phyloP scores from a whole-genome alignment of 768 basidiomycete species.

The Porpolomopsis calyptriformis region DNA sequence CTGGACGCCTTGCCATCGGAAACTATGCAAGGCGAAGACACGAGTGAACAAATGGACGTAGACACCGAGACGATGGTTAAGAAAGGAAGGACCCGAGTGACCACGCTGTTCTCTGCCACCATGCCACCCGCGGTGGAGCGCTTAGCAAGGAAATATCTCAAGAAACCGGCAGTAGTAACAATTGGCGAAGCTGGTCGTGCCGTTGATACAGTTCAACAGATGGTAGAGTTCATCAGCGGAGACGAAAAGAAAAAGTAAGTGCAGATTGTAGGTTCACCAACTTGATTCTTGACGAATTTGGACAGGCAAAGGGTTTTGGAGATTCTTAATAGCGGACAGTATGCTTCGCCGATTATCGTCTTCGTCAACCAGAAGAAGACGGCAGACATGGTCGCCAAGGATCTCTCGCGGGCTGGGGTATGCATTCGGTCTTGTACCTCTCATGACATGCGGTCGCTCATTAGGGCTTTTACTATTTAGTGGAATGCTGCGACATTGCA shows the following conservation, averaged over 20 bases:
- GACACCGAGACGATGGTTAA: slow-evolving; percentile 57
- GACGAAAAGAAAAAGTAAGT: slow-evolving; percentile 96
- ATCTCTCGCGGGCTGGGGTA: slow-evolving; percentile 81
- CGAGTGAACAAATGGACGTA: slow-evolving; percentile 66
- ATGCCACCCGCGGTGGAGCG: slow-evolving; percentile 98
- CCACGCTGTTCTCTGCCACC: slow-evolving; percentile 93
- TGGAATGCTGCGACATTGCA: slow-evolving; percentile 90
- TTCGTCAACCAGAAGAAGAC: slow-evolving; percentile 99
- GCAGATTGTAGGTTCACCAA: background rate
- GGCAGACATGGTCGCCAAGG: slow-evolving; percentile 95
- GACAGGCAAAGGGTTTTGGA: slow-evolving; percentile 75
- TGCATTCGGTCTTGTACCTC: slow-evolving; percentile 22
- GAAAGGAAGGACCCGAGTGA: slow-evolving; percentile 81
- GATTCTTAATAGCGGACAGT: slow-evolving; percentile 80
- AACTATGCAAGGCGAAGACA: slow-evolving; percentile 79
- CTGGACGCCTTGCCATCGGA: slow-evolving; percentile 84
- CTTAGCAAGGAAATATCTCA: slow-evolving; percentile 86
- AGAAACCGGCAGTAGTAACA: slow-evolving; percentile 87
- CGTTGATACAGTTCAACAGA: slow-evolving; percentile 95
- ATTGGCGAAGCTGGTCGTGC: slow-evolving; percentile 98
- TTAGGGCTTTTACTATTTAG: slow-evolving; percentile 26
- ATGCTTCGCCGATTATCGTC: slow-evolving; percentile 87
- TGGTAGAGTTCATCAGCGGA: slow-evolving; percentile 83
- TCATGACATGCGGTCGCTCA: slow-evolving; percentile 2
- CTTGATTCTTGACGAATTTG: background rate